Conservation (phyloP, 805 yeast genomes). For the Pichia deserticola region DNA sequence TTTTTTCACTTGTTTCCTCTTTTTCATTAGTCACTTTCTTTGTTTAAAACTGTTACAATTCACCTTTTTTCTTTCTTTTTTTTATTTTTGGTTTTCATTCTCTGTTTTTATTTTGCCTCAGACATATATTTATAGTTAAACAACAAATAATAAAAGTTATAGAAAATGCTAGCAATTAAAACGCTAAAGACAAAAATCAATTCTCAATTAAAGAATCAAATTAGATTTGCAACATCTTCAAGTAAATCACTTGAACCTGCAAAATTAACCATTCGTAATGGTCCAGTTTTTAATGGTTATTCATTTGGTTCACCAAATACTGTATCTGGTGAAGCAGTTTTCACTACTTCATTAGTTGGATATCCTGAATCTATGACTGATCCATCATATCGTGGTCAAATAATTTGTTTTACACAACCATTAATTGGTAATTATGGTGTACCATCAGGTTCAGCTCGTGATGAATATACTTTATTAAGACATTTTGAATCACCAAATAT, state of each 20-base stretch:
- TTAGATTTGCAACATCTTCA: slow-evolving; percentile 21
- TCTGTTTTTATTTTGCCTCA: neutral
- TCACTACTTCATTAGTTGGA: slow-evolving; percentile 95
- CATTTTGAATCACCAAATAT: slow-evolving; percentile 87
- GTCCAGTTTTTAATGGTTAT: slow-evolving; percentile 87
- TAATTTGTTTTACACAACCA: slow-evolving; percentile 94
- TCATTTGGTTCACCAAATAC: slow-evolving; percentile 95
- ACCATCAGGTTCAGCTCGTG: slow-evolving; percentile 75
- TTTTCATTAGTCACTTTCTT: too few relatives aligned
- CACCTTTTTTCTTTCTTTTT: neutral
- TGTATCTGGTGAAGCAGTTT: slow-evolving; percentile 94
- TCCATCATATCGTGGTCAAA: slow-evolving; percentile 96
- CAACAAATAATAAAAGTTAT: neutral
- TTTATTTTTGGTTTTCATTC: neutral
- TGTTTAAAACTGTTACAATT: too few relatives aligned
- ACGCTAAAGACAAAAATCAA: slow-evolving; percentile 3
- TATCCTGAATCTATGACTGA: slow-evolving; percentile 99
- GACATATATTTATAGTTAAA: neutral
- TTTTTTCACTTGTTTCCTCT: neutral
- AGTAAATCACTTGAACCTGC: slow-evolving; percentile 59
- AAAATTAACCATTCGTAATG: slow-evolving; percentile 82
- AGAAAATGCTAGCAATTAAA: slow-evolving; percentile 12
- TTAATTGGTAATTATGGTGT: slow-evolving; percentile 98
- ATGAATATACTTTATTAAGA: slow-evolving; percentile 76
- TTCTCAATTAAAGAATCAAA: neutral